Conservation (phyloP, 768 basidiomycete species). For the Mycena venus region DNA sequence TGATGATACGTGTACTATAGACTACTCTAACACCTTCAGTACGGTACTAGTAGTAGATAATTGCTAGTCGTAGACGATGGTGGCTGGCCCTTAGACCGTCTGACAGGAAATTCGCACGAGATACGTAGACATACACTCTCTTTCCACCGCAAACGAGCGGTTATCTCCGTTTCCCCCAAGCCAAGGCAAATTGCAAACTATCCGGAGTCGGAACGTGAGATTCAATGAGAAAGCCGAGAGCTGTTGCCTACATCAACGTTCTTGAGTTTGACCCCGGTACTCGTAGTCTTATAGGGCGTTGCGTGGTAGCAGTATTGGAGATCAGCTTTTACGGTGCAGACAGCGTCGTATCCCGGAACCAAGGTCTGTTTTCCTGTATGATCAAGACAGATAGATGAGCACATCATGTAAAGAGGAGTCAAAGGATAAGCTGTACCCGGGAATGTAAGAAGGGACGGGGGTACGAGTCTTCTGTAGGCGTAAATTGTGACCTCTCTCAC, state of each 20-base stretch:
- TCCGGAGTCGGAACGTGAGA: not conserved
- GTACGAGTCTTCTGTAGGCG: conserved; percentile 27
- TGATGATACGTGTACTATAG: not conserved
- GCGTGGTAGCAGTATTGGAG: conserved; percentile 14
- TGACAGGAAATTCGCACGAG: not conserved
- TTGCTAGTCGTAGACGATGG: conserved; percentile 29
- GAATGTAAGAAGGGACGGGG: conserved; percentile 27
- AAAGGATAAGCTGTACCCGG: too few species aligned
- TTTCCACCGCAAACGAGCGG: conserved; percentile 34
- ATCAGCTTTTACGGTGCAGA: conserved; percentile 29
- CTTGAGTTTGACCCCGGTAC: not conserved
- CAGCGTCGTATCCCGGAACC: conserved; percentile 29
- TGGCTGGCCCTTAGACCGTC: conserved; percentile 32
- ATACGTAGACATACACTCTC: conserved; percentile 30
- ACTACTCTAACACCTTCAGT: too few species aligned
- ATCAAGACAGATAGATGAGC: not conserved
- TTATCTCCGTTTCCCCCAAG: conserved; percentile 36
- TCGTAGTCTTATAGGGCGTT: not conserved
- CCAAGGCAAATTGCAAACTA: conserved; percentile 34
- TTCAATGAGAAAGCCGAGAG: too few species aligned
- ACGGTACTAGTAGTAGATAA: not conserved
- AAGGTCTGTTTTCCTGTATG: conserved; percentile 12
- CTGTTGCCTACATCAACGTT: not conserved
- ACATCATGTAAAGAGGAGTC: not conserved
- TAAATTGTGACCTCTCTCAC: conserved; percentile 2